Conservation (phyloP, 495 filamentous ascomycete species). For the Penicillium longicatenatum region DNA sequence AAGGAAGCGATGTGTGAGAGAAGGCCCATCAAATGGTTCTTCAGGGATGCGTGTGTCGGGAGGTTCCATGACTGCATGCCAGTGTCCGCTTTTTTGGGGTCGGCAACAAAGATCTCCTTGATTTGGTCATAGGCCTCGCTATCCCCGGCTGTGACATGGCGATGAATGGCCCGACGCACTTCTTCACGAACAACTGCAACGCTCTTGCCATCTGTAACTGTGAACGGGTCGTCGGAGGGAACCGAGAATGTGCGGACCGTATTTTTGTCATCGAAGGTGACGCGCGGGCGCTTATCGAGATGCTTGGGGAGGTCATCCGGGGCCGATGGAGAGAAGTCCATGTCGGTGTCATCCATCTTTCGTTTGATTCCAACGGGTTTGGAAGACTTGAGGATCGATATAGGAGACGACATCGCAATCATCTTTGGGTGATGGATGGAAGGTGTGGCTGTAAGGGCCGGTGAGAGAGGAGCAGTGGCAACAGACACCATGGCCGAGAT, state of each 20-base stretch:
- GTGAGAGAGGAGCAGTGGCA: constrained; percentile 37
- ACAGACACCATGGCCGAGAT: constrained; percentile 46
- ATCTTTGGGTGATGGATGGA: constrained; percentile 34
- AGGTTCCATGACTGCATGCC: constrained; percentile 38
- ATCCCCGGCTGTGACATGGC: constrained; percentile 59
- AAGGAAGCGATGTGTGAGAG: constrained; percentile 71
- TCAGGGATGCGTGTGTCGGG: constrained; percentile 58
- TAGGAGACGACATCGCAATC: constrained; percentile 38
- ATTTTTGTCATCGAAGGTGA: constrained; percentile 75
- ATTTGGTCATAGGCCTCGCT: constrained; percentile 71
- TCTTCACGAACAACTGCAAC: constrained; percentile 65
- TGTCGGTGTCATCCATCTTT: constrained; percentile 45
- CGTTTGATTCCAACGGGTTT: constrained; percentile 39
- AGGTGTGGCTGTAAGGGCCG: constrained; percentile 29
- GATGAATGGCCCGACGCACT: constrained; percentile 72
- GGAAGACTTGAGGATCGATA: constrained; percentile 46
- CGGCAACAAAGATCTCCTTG: constrained; percentile 64
- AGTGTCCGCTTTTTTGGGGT: constrained; percentile 46
- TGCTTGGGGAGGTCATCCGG: constrained; percentile 42
- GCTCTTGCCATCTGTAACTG: constrained; percentile 55
- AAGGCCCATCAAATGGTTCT: constrained; percentile 75
- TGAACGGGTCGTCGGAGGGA: constrained; percentile 14
- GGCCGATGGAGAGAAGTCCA: constrained; percentile 40
- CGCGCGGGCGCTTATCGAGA: constrained; percentile 61
- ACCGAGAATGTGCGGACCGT: constrained; percentile 50